Conservation (phyloP, 2,329 filamentous ascomycete species). For the Drechslera avenae region DNA sequence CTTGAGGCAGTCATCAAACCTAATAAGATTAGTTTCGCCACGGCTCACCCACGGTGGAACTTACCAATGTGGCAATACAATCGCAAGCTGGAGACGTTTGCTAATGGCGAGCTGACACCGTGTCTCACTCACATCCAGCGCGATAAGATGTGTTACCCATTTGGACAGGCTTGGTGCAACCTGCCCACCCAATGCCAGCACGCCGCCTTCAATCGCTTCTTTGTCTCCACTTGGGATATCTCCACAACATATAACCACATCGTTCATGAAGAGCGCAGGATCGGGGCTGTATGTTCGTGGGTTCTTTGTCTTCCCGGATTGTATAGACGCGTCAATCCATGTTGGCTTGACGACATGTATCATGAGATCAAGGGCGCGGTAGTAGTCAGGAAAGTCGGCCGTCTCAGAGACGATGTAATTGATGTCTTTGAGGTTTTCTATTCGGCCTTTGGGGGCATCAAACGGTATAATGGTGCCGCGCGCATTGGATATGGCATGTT, state of each 20-base stretch:
- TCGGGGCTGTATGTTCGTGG: conserved; percentile 89
- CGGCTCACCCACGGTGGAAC: conserved; percentile 19
- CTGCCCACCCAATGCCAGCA: conserved; percentile 85
- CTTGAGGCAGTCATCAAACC: conserved; percentile 96
- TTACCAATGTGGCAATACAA: conserved; percentile 92
- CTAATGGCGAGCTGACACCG: conserved; percentile 68
- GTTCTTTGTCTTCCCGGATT: conserved; percentile 72
- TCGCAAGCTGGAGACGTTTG: conserved; percentile 74
- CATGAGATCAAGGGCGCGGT: conserved; percentile 73
- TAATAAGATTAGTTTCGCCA: conserved; percentile 44
- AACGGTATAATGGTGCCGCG: conserved; percentile 55
- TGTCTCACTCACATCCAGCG: conserved; percentile 74
- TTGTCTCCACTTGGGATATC: conserved; percentile 85
- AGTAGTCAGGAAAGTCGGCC: conserved; percentile 90
- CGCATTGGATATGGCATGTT: conserved; percentile 53
- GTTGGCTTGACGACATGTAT: conserved; percentile 81
- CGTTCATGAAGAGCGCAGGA: conserved; percentile 85
- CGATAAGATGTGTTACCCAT: conserved; percentile 86
- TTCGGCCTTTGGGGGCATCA: conserved; percentile 46
- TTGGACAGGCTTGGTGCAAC: conserved; percentile 74
- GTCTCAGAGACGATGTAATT: conserved; percentile 75
- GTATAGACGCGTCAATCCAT: conserved; percentile 77
- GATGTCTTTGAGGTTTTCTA: conserved; percentile 53
- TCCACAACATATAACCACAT: conserved; percentile 80
- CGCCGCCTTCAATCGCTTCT: conserved; percentile 88